These are phyloP conservation scores for Alternaria alternata DNA, from an alignment of 2,329 filamentous ascomycete species.

Conservation along the genomic window DNA sequence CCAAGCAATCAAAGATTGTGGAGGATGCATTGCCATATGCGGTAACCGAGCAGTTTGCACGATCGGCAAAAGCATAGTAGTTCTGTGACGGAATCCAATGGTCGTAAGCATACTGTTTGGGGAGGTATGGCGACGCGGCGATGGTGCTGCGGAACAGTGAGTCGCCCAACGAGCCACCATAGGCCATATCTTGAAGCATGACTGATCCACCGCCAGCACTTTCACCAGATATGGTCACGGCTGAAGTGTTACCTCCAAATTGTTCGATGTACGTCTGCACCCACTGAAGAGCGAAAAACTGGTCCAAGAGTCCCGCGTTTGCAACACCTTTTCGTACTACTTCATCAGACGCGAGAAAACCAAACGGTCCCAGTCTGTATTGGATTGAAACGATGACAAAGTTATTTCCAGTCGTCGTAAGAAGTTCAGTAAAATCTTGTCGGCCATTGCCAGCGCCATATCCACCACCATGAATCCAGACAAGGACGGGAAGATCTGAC, in stretches of 20 bases:
- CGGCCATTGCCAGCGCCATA: constrained; percentile 51
- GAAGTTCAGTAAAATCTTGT: constrained; percentile 50
- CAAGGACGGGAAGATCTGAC: constrained; percentile 42
- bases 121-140: constrained; percentile 61
- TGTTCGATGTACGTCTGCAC: constrained; percentile 57
- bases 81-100: constrained; percentile 55
- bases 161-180: constrained; percentile 42
- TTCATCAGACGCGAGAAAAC: constrained; percentile 53
- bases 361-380: constrained; percentile 59
- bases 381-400: constrained; percentile 61
- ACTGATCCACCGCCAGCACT: constrained; percentile 42
- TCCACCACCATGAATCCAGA: constrained; percentile 40
- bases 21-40: constrained; percentile 36
- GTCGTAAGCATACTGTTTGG: constrained; percentile 62
- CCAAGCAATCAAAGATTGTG: constrained; percentile 54
- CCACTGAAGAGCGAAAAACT: constrained; percentile 62
- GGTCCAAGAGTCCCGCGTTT: constrained; percentile 57
- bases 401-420: constrained; percentile 57
- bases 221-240: constrained; percentile 49
- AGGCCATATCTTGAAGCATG: constrained; percentile 45
- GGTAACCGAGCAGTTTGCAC: constrained; percentile 36
- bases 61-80: constrained; percentile 56
- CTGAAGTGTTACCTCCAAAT: constrained; percentile 30
- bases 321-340: constrained; percentile 46
- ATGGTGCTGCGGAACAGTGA: constrained; percentile 49